Base-by-base conservation (phyloP, 2,329 filamentous ascomycete genomes). In the Remersonia thermophila region DNA sequence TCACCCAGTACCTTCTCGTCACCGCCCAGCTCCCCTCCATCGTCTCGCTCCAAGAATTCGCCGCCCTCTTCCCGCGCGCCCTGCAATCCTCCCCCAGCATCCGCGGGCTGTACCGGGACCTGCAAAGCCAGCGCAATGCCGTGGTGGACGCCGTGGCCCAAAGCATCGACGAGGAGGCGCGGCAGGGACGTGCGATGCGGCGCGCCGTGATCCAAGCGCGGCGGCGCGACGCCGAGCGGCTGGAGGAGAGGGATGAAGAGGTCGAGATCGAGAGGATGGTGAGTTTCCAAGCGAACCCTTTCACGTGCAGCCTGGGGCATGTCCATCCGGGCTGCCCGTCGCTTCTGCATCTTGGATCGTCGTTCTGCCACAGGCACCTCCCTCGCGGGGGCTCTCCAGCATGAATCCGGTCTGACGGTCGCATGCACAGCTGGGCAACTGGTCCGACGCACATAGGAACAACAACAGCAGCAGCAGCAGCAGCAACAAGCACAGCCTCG, bases 1-100 rank as follows among this genome's bases (percentile, higher is more conserved):
- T 93, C 35, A 68, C 69, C 51, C 79, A 80, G 57, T 93, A 89
- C 55, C 73, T 93, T 40, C 71, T 93, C 26, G 68, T 79, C 20
- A 82, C 85, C 10, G 78, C 84, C 7, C 70, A 80, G 18, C 66
- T 93, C 27, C 78, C 81, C 29, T 71, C 79, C 44, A 72, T 86
- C 51, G 65, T 86, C 47, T 78, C 83, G 7, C 68, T 86, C 32
- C 67, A 77, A 39, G 73, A 84, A 46, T 93, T 93, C 63, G 76
- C 73, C 30, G 68, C 77, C 18, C 68, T 89, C 29, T 91, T 93
- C 51, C 84, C 85, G 9, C 72, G 69, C 34, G 58, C 71, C 27
- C 65, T 77, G 33, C 79, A 77, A 40, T 62, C 68, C 16, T 79
- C 77, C 32, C 72, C 80, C 0, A 75, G 80, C 38, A 68, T 89